Base-by-base conservation (phyloP, 208 protist genomes). In the Acanthamoeba royreba region DNA sequence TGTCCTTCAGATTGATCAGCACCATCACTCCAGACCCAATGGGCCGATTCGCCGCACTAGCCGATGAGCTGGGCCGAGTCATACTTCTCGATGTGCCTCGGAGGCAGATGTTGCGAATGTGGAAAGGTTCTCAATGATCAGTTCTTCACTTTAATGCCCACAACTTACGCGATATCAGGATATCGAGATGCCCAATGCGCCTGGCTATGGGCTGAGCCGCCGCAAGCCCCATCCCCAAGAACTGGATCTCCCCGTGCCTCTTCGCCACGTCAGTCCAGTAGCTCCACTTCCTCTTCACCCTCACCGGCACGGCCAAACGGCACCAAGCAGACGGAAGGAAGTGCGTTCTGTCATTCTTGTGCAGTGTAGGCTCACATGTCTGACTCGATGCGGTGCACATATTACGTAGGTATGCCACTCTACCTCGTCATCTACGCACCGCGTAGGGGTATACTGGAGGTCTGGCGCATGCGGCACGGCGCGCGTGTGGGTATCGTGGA, bases 61-160 rank as follows among this genome's bases (percentile, higher is more conserved):
- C 94, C 19, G 94, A 95, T 79, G 94, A 93, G 31, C 72, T 95
- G 31, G 91, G 83, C 61, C 28, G 94, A 38, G 63, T 95, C 17
- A 19, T 95, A n/a, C 33, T 95, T 9, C n/a, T 95, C 33, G 94
- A 95, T n/a, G 38, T 92, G n/a, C 77, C 94, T 22, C 91, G 92
- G 49, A 53, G 83, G 42, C 58, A 94, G 28, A 43, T 95, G 25
- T 28, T 95, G 42, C 90, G 77, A 55, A 74, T 94, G n/a, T 95
- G 94, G 94, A 95, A 95, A 92, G 94, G 94, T 8, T 92, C 92
- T 53, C 19, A 69, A 38, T 66, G 93, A 35, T 61, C 45, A 86
- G 89, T 93, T 42, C 90, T n/a, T n/a, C n/a, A n/a, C n/a, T n/a
- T 79, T 92, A 86, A 46, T 55, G 93, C 49, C n/a, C n/a, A 66